phyloP scores from a whole-genome alignment of 2,329 filamentous ascomycete species.

The Amphichorda felina region DNA sequence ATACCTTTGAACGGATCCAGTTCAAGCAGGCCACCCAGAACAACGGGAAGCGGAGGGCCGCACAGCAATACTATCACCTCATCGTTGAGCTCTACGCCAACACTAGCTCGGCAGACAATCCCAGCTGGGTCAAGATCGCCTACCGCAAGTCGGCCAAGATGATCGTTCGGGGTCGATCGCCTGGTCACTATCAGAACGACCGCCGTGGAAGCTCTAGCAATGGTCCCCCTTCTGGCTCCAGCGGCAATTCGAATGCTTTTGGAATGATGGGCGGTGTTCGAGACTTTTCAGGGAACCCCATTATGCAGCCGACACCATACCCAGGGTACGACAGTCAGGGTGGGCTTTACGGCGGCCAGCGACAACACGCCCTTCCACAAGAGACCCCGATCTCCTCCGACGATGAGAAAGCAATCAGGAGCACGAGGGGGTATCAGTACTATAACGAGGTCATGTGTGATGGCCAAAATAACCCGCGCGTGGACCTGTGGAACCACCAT shows the following conservation, averaged over 20 bases:
- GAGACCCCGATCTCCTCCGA: slow-evolving; percentile 40
- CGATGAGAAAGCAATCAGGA: slow-evolving; percentile 36
- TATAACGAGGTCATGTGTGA: slow-evolving; percentile 40
- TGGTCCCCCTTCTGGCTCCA: slow-evolving; percentile 49
- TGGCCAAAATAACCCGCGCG: slow-evolving; percentile 27
- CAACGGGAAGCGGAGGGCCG: slow-evolving; percentile 80
- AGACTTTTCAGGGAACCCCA: slow-evolving; percentile 16
- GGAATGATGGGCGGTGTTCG: slow-evolving; percentile 11
- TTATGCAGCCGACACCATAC: slow-evolving; percentile 18
- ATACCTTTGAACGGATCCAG: slow-evolving; percentile 78
- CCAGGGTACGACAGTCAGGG: slow-evolving; percentile 14
- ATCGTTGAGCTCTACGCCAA: slow-evolving; percentile 74
- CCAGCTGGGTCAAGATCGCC: slow-evolving; percentile 57
- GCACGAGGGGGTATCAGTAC: slow-evolving; percentile 41
- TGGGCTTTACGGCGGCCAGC: slow-evolving; percentile 26
- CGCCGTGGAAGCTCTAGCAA: slow-evolving; percentile 57
- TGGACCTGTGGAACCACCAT: slow-evolving; percentile 37
- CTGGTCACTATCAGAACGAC: slow-evolving; percentile 68
- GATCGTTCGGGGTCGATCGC: slow-evolving; percentile 77
- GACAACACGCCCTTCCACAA: slow-evolving; percentile 35
- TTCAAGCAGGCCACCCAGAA: slow-evolving; percentile 93
- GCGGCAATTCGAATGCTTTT: slow-evolving; percentile 37
- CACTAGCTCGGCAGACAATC: slow-evolving; percentile 36
- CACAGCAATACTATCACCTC: slow-evolving; percentile 89
- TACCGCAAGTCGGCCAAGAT: slow-evolving; percentile 65